Conservation (phyloP, 1,139 yeast species). For the Saccharomyces pastorianus region DNA sequence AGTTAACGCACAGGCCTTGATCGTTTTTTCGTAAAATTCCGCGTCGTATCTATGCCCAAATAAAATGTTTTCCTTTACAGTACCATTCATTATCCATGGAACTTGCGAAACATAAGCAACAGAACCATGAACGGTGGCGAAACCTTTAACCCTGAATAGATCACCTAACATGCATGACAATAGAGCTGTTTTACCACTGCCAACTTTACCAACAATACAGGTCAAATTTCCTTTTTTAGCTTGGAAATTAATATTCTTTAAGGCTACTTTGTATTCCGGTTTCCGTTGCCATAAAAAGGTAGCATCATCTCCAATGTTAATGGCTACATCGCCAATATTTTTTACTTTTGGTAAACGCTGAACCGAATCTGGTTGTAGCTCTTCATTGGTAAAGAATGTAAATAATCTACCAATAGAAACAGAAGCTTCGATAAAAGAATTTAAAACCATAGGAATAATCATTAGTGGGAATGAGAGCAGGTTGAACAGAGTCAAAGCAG, state of each 20-base stretch:
- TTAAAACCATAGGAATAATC: constrained; percentile 85
- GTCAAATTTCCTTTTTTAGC: constrained; percentile 76
- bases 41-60: constrained; percentile 85
- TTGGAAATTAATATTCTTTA: constrained; percentile 57
- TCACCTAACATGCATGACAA: constrained; percentile 83
- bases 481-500: constrained; percentile 83
- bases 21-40: constrained; percentile 65
- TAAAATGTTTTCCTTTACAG: constrained; percentile 79
- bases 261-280: constrained; percentile 70
- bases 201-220: constrained; percentile 90
- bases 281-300: constrained; percentile 85
- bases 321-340: constrained; percentile 59
- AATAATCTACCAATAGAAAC: constrained; percentile 77
- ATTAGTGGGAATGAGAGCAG: constrained; percentile 85
- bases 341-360: constrained; percentile 46
- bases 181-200: constrained; percentile 84
- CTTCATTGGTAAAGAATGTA: constrained; percentile 65
- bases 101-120: constrained; percentile 87
- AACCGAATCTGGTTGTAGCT: constrained; percentile 75
- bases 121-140: constrained; percentile 64
- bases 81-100: constrained; percentile 96
- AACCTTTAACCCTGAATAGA: constrained; percentile 69
- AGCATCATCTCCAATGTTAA: constrained; percentile 54
- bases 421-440: constrained; percentile 80
- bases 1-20: constrained; percentile 83